Base-by-base conservation (phyloP, 140 eudicot species). In the Bidens hawaiensis region DNA sequence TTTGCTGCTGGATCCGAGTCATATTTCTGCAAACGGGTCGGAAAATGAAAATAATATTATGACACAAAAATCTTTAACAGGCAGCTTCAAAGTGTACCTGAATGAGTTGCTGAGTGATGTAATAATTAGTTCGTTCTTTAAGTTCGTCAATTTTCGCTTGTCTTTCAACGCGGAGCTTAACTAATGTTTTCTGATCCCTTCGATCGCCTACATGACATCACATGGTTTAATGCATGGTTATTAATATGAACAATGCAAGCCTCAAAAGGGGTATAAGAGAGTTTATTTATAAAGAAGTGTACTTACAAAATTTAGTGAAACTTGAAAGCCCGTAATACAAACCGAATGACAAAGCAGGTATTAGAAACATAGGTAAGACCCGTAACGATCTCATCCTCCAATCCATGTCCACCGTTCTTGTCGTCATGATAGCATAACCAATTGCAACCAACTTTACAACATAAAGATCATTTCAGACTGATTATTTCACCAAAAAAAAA, bases 1-100 rank as follows among this genome's bases (percentile, higher is more conserved):
- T 91, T 85, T 30, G 96, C 95, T 22, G 96, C 93, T 26, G 99
- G 99, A 34, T 91, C 99, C 30, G 99, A 79, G 75, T 91, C 99
- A 33, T 91, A 91, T 81, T 86, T 88, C 98, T 91, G 89, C 69
- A 77, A 48, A 49, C 57, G 27, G 68, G 64, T 25, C 6, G 53
- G 53, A 1, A 60, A 54, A 47, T 65, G 6, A 60, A 46, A 56
- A n/a, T 33, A 31, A 9, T 9, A 30, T 28, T 22, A 28, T 2
- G 36, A 16, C 26, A 53, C 60, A 53, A 51, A 5, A 53, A 65
- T 15, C n/a, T 8, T 56, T 27, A 10, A 58, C 2, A 19, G 43
- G 51, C 50, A 47, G 72, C 61, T 72, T 41, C 22, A 51, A 47
- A 10, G 43, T 30, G 71, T 73, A 93, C 99, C 99, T 93, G 99